Percentiles rank a stretch among this genome's conserved stretches.
Evolutionary conservation across 2,329 filamentous ascomycete species (phyloP).

Genomic region (Calonectria hawksworthii): DNA sequence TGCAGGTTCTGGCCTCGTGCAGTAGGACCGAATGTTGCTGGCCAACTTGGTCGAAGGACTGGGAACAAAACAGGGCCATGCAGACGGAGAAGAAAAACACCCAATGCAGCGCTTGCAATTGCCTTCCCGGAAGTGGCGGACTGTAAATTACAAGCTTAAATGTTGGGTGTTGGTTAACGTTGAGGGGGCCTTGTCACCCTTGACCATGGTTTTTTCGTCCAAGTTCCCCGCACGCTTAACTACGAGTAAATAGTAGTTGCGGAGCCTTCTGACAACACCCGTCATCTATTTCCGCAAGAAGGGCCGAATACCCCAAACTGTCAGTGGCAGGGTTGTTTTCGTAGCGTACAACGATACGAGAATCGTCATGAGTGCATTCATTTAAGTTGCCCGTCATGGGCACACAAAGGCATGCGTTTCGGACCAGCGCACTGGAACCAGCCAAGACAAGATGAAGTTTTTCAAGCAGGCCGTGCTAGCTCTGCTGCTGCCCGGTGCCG

Average conservation of each 20-base stretch:
- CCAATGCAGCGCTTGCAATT: background rate
- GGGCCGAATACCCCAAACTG: conserved; percentile 10
- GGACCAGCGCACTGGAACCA: background rate
- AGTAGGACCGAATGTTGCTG: background rate
- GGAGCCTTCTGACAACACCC: background rate
- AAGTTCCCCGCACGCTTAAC: conserved; percentile 1
- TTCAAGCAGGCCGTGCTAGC: background rate
- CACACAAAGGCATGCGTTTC: background rate
- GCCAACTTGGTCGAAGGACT: background rate
- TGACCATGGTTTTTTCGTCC: conserved; percentile 6
- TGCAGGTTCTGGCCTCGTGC: background rate
- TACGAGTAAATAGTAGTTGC: background rate
- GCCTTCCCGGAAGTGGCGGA: background rate
- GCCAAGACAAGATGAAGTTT: background rate
- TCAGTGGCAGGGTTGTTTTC: background rate
- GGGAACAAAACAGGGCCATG: background rate
- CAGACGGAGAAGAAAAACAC: background rate
- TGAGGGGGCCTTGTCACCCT: background rate
- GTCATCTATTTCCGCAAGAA: background rate
- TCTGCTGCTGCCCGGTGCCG: background rate
- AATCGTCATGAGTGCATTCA: background rate
- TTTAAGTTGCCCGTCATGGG: background rate
- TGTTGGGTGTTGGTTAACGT: conserved; percentile 5
- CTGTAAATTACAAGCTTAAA: conserved; percentile 12
- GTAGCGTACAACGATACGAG: background rate